phyloP scores from a whole-genome alignment of 2,329 filamentous ascomycete species.

The Colletotrichum coccodes region DNA sequence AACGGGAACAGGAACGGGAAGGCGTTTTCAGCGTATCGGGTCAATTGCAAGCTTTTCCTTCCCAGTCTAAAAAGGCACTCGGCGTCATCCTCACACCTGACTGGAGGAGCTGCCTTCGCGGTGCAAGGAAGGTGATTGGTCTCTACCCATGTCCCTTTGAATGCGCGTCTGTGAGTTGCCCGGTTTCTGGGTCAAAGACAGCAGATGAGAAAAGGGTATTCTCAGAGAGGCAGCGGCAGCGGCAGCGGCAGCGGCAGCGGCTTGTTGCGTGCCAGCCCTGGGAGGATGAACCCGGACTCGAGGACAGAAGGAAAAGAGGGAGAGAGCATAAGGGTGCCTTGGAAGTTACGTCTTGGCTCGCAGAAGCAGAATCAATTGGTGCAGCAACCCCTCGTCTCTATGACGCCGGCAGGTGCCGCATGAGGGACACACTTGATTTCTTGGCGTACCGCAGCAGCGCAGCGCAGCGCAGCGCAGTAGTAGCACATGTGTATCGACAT shows the following conservation, averaged over 20 bases:
- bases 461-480: not conserved
- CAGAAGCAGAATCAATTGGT: constrained; percentile 19
- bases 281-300: not conserved
- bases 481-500: not conserved
- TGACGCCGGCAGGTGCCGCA: constrained; percentile 27
- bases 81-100: not conserved
- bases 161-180: too few relatives aligned
- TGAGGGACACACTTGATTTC: not conserved
- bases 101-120: not conserved
- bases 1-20: constrained; percentile 1
- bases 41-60: not conserved
- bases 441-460: not conserved
- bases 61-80: not conserved
- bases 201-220: not conserved
- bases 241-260: not conserved
- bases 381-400: constrained; percentile 27
- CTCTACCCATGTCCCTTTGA: too few relatives aligned
- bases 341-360: constrained; percentile 22
- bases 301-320: not conserved
- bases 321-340: constrained; percentile 7
- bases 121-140: not conserved
- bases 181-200: not conserved
- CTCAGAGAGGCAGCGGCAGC: too few relatives aligned
- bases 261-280: not conserved
- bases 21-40: constrained; percentile 3